Evolutionary conservation across 805 yeast species (phyloP), one percentile per base, ranked within the genome.

Genomic region (Yarrowia porcina): DNA sequence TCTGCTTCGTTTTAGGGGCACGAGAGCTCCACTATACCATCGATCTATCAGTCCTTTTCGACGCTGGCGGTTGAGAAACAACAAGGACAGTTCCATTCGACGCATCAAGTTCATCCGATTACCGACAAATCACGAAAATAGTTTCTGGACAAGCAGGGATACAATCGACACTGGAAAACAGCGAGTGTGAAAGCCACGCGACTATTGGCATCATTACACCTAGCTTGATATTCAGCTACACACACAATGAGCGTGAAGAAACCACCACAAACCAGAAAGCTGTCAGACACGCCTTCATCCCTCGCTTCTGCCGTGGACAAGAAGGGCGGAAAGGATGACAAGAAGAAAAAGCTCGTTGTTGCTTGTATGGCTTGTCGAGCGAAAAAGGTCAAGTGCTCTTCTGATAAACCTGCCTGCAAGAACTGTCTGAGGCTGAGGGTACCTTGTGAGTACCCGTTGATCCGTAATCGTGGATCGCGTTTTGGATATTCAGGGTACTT

Each of bases 351-450:
- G 54, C 67, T 71, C 25, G 75, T 71, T 27, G 75, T 70, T 18
- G 76, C 76, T 8, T 73, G 76, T 62, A 65, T 66, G 36, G 72
- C 71, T 18, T 73, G 76, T 59, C 65, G 76, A n/a, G 71, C 70
- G 56, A 74, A 74, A 65, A 73, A 73, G 68, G 73, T 73, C 62
- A 72, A 72, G 64, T 73, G 76, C 65, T 70, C 76, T 1, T 74
- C 74, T 15, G 75, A 69, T 45, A 67, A 76, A 8, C 76, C 76
- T 5, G 76, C 76, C 6, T 73, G 76, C 61, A 67, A 72, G 13
- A 69, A 69, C 66, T 73, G 76, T 49, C 67, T 73, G 17, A 69
- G 74, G 11, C 67, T 69, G 27, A 67, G 73, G 39, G 67, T 72
- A 15, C 69, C 69, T 7, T 73, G 76, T 65, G 73, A 72, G 61